Conservation (phyloP, 2,329 filamentous ascomycete genomes). For the Didymella arachidicola region DNA sequence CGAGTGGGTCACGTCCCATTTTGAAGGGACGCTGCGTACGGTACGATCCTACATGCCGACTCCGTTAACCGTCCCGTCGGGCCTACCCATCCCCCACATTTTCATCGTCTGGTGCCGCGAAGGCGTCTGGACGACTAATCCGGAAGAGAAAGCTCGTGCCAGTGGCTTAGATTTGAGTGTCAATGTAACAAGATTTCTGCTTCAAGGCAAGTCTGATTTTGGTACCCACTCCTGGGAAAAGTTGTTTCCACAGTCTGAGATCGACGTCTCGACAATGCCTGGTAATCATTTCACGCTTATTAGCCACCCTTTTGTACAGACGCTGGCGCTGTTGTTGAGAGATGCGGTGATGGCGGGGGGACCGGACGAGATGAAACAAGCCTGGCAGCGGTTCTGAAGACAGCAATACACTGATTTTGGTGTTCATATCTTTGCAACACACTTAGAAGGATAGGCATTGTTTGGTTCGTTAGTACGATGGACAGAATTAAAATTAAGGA, state of each 20-base stretch:
- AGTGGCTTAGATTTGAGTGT: not conserved
- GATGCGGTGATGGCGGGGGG: not conserved
- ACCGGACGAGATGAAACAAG: not conserved
- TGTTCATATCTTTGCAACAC: not conserved
- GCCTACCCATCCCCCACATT: not conserved
- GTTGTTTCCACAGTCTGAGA: not conserved
- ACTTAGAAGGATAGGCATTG: not conserved
- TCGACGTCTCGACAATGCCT: not conserved
- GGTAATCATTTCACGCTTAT: conserved; percentile 1
- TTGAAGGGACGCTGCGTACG: not conserved
- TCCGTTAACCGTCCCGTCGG: not conserved
- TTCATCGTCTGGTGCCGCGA: conserved; percentile 1
- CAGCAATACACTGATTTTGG: not conserved
- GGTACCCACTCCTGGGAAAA: not conserved
- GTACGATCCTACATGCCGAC: not conserved
- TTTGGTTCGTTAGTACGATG: too few species aligned
- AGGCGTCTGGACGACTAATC: not conserved
- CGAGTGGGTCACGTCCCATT: not conserved
- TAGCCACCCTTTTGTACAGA: not conserved
- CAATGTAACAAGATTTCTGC: not conserved
- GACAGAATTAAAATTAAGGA: too few species aligned
- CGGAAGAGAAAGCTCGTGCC: not conserved
- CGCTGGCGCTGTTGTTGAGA: not conserved
- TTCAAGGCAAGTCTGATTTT: not conserved
- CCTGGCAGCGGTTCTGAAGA: not conserved